Base-by-base conservation (phyloP, 345 rosid species). In the Moringa oleifera region DNA sequence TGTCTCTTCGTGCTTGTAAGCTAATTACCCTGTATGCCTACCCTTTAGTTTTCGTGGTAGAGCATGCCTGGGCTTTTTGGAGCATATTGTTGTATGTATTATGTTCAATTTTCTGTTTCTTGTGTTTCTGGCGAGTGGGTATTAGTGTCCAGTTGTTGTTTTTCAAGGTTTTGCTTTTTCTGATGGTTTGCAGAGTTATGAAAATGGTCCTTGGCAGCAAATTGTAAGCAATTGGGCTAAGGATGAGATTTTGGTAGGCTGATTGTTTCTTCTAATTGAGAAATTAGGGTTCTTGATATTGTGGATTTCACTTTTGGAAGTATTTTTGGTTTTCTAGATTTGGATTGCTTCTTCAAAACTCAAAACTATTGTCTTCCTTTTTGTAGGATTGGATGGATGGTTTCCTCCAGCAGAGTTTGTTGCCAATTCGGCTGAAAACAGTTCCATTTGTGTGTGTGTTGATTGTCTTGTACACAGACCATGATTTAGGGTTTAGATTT, bases 371-470 rank as follows among this genome's bases (percentile, higher is more conserved):
- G 9, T 16, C 21, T 45, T 45, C 25, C 28, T 18, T 45, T 33
- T 73, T 73, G 67, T 70, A 64, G 70, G 73, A 20, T 18, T 64
- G 22, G 21, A 41, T 24, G 51, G 36, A 58, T 46, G 20, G 18
- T 50, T 33, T 58, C 25, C 51, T 21, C 2, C 25, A 5, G 51
- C 56, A 46, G 28, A 13, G 57, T 33, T 33, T 55, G 28, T 46
- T 51, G 61, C 23, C 23, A 57, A 49, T 47, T 58, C 31, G 20
- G 50, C 18, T 23, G 3, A 21, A 53, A 49, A 15, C 18, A 62
- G 12, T 41, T 41, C 17, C 24, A 19, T 50, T 25, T 61, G 7
- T 54, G 21, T n/a, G 58, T 23, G 41, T 59, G 41, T 60, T 59
- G 47, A n/a, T 67, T 37, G 22, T 25, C 28, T 64, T 37, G 63